These are phyloP conservation scores for Spizellomyces punctatus DNA, from an alignment of 192 early-diverging fungal species.

Conservation along the genomic window DNA sequence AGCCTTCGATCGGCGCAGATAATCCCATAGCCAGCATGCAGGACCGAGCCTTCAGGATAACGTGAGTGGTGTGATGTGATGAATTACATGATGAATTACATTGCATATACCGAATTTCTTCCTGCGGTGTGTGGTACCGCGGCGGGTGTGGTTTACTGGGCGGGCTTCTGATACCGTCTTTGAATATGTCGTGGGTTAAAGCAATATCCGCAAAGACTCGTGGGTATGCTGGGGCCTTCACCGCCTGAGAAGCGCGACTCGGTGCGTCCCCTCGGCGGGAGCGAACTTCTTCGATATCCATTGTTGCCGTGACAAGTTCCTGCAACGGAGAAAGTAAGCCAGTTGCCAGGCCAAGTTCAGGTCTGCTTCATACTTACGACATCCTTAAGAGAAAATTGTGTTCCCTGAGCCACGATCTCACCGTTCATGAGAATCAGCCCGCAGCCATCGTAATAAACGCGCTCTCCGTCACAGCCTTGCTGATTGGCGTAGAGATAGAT, in stretches of 20 bases:
- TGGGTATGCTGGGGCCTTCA: constrained; percentile 61
- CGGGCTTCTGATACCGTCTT: constrained; percentile 37
- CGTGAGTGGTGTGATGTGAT: not conserved
- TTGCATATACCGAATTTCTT: constrained; percentile 77
- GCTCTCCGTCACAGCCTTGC: constrained; percentile 96
- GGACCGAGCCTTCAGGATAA: constrained; percentile 68
- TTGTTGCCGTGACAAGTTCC: constrained; percentile 90
- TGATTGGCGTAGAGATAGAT: constrained; percentile 97
- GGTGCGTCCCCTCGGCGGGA: constrained; percentile 69
- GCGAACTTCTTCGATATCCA: constrained; percentile 89
- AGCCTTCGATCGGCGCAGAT: constrained; percentile 83
- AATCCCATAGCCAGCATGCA: constrained; percentile 99
- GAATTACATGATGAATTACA: too few species aligned
- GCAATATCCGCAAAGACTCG: constrained; percentile 60
- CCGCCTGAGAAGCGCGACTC: constrained; percentile 84
- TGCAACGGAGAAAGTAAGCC: constrained; percentile 23
- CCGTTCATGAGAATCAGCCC: constrained; percentile 91
- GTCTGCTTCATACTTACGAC: constrained; percentile 57
- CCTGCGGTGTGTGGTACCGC: constrained; percentile 74
- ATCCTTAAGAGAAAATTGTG: constrained; percentile 91
- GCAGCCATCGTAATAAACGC: constrained; percentile 96
- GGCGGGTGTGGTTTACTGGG: constrained; percentile 50
- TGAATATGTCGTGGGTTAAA: constrained; percentile 31
- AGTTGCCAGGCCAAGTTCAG: constrained; percentile 1
- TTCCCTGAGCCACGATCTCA: constrained; percentile 80